A percentile compares a stretch with the other conserved stretches of the same genome.
Evolutionary conservation across 225 moss, liverwort and hornwort species (phyloP).

Genomic region (Pseudoscleropodium purum): DNA sequence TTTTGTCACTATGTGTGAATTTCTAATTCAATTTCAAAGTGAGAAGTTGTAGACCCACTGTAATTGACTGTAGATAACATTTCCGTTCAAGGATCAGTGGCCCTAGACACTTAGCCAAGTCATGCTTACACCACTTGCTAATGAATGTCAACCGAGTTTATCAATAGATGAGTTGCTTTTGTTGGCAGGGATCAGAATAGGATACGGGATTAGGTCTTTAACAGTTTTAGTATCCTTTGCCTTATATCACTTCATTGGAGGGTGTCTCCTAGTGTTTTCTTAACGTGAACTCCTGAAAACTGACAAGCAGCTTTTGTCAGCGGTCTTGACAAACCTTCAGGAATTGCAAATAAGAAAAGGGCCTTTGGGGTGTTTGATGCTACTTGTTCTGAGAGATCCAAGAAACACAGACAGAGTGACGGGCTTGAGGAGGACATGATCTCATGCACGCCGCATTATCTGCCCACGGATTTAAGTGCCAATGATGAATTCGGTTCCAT

Average conservation of each 20-base stretch:
- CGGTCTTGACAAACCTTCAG: slow-evolving; percentile 5
- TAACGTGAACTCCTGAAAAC: not conserved
- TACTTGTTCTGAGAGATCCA: not conserved
- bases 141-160: not conserved
- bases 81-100: not conserved
- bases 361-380: not conserved
- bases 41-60: not conserved
- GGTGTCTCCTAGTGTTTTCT: not conserved
- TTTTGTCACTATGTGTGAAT: not conserved
- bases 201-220: not conserved
- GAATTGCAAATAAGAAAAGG: slow-evolving; percentile 18
- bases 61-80: not conserved
- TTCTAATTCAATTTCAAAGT: not conserved
- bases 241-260: not conserved
- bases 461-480: slow-evolving; percentile 23
- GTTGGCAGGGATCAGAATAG: not conserved
- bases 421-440: slow-evolving; percentile 20
- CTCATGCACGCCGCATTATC: slow-evolving; percentile 31
- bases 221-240: not conserved
- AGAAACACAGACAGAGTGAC: slow-evolving; percentile 26
- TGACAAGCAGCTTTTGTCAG: slow-evolving; percentile 9
- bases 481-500: not conserved
- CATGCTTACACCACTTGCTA: not conserved
- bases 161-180: not conserved
- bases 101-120: not conserved